phyloP scores from a whole-genome alignment of 2,329 filamentous ascomycete species.

The Monosporascus sp. region DNA sequence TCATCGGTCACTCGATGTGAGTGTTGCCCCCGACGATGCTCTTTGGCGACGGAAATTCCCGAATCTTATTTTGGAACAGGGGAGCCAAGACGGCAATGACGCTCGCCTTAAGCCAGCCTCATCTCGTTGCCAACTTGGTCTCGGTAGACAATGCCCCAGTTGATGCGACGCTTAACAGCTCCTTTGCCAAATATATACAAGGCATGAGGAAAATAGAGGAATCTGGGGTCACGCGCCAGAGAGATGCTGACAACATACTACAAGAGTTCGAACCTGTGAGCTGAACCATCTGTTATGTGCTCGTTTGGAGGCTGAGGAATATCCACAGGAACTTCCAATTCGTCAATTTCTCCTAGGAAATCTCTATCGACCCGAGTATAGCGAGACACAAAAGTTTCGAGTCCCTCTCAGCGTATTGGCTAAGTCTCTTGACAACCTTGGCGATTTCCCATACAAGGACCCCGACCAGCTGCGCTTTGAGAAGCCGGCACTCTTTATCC shows the following conservation, averaged over 20 bases:
- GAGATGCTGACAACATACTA: conserved; percentile 77
- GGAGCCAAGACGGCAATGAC: conserved; percentile 93
- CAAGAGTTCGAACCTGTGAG: conserved; percentile 63
- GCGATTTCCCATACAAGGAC: conserved; percentile 82
- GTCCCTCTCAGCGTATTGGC: conserved; percentile 71
- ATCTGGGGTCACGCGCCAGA: conserved; percentile 60
- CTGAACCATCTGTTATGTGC: neutral
- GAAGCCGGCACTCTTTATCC: conserved; percentile 75
- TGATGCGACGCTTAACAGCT: conserved; percentile 66
- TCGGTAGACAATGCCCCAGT: conserved; percentile 90
- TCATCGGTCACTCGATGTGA: conserved; percentile 93
- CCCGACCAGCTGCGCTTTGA: conserved; percentile 63
- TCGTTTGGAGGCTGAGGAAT: conserved; percentile 3
- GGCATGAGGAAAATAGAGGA: conserved; percentile 81
- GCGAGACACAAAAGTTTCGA: conserved; percentile 63
- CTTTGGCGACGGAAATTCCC: neutral
- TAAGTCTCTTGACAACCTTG: conserved; percentile 65
- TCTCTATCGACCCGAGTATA: conserved; percentile 51
- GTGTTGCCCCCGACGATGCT: conserved; percentile 15
- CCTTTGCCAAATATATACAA: conserved; percentile 74
- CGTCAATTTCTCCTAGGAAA: conserved; percentile 92
- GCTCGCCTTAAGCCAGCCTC: conserved; percentile 66
- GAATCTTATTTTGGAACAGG: conserved; percentile 36
- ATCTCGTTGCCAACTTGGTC: conserved; percentile 64
- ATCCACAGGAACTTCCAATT: conserved; percentile 58